Evolutionary conservation across 768 basidiomycete species (phyloP), one percentile per base, ranked within the genome.

Genomic region (Sporobolomyces phaffii): DNA sequence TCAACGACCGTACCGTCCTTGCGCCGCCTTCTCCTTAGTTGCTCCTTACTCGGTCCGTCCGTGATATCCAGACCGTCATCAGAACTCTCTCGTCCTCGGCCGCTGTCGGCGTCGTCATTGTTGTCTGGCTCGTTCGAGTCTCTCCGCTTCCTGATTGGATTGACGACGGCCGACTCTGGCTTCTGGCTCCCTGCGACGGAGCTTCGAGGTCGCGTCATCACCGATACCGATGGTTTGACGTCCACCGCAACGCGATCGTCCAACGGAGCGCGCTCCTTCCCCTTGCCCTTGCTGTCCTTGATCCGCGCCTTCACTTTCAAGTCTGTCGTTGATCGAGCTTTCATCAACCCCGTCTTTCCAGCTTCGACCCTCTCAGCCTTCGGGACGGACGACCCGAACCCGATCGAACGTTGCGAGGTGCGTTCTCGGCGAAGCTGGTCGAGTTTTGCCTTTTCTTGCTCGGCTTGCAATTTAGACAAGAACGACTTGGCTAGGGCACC

Each of bases 1-100:
- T 96, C 88, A 10, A 93, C 77, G 22, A 97, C 77, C 0, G 84
- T 72, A 1, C 65, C 53, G 52, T 72, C 70, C 50, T 58, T 60
- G 53, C 58, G 47, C 26, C 69, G 83, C 47, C 77, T 22, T 28
- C 9, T 83, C 44, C 77, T n/a, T 8, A 43, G 13, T 41, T 34
- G 10, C 4, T 14, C 15, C 24, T 31, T 18, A 13, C 33, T 40
- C 5, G 65, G 65, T 14, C 58, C 69, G 24, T 47, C 58, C 29
- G 36, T 31, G 41, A 70, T 45, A 13, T 60, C 62, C 17, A 70
- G 60, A 17, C 40, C 40, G 36, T 58, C 53, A 28, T 24, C 40
- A 26, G 43, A 33, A n/a, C n/a, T n/a, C n/a, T n/a, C 14, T 56
- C 31, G 22, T n/a, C 43, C 2, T 38, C 47, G 2, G 49, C 28